Percentiles rank a stretch among this genome's conserved stretches.
Conservation (phyloP, 345 rosid genomes). For the Passiflora organensis region DNA sequence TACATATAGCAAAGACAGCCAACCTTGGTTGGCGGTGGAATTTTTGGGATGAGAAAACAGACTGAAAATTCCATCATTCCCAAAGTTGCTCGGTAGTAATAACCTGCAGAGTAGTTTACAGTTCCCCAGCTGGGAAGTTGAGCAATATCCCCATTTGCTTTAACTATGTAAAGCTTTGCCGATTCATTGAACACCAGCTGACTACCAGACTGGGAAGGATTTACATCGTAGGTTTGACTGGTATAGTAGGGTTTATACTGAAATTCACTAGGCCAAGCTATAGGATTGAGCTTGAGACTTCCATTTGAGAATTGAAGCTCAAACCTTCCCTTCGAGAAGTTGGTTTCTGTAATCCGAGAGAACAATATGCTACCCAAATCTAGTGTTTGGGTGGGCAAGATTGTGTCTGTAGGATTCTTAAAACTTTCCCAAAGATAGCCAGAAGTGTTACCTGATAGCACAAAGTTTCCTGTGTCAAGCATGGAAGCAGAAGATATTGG, state of each 20-base stretch:
- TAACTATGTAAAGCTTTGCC: background rate
- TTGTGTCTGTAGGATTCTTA: constrained; percentile 11
- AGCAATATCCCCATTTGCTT: background rate
- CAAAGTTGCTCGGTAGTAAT: constrained; percentile 20
- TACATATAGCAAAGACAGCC: constrained; percentile 14
- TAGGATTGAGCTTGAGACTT: constrained; percentile 15
- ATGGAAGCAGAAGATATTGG: constrained; percentile 2
- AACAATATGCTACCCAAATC: background rate
- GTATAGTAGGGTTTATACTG: background rate
- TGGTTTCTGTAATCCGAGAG: constrained; percentile 10
- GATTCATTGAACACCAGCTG: constrained; percentile 21
- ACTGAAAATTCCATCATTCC: constrained; percentile 30
- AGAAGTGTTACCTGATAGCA: background rate
- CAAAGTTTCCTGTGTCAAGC: constrained; percentile 15
- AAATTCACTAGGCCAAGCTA: constrained; percentile 12
- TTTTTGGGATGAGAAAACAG: constrained; percentile 19
- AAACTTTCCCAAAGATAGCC: constrained; percentile 17
- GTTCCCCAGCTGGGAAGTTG: background rate
- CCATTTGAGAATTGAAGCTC: constrained; percentile 24
- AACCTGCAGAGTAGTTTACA: background rate
- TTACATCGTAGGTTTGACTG: background rate
- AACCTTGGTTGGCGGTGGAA: background rate
- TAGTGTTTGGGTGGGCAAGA: constrained; percentile 10
- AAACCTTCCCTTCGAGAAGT: constrained; percentile 22
- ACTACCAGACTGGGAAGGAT: constrained; percentile 4